Evolutionary conservation across 148 eudicot genomes (phyloP).

Genomic region (Rhododendron kiyosumense): DNA sequence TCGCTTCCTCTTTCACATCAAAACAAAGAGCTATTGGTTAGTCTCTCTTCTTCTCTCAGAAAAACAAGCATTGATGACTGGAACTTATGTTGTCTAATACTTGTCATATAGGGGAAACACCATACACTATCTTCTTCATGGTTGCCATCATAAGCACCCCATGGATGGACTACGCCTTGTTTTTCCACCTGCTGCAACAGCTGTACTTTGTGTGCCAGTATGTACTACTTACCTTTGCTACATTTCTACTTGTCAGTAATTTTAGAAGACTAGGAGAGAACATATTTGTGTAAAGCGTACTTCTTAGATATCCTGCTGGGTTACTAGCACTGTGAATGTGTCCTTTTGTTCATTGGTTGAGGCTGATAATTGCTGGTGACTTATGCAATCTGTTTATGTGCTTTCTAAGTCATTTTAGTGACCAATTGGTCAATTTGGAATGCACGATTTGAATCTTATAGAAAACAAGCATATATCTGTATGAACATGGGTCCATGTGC

Average conservation of each 20-base stretch:
- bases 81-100: background rate
- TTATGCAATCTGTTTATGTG: background rate
- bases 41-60: conserved; percentile 5
- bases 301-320: background rate
- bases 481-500: background rate
- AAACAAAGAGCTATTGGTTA: conserved; percentile 83
- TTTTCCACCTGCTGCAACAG: conserved; percentile 91
- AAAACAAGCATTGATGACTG: background rate
- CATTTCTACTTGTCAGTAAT: background rate
- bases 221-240: conserved; percentile 14
- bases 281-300: background rate
- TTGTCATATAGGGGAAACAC: conserved; percentile 58
- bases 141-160: conserved; percentile 98
- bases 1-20: conserved; percentile 90
- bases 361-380: background rate
- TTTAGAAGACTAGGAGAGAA: background rate
- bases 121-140: conserved; percentile 84
- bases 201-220: conserved; percentile 66
- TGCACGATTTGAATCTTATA: background rate
- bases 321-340: background rate
- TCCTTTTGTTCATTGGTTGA: background rate
- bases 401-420: background rate
- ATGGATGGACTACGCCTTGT: conserved; percentile 95
- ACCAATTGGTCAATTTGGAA: background rate
- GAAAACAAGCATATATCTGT: background rate